phyloP scores from a whole-genome alignment of 192 early-diverging fungal species.

The Coemansia sp. region DNA sequence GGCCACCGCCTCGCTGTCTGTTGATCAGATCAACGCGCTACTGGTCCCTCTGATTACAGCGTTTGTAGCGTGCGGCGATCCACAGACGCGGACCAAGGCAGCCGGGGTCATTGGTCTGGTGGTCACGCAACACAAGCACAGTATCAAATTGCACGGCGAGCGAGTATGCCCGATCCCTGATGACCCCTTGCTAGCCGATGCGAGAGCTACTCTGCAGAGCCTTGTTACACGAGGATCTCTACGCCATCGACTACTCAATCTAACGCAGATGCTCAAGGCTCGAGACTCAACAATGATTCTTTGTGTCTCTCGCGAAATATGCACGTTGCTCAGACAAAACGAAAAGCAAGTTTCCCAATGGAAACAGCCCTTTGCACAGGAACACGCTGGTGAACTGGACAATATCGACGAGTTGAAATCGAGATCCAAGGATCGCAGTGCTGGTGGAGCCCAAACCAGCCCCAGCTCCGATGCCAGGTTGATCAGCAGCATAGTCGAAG shows the following conservation, averaged over 20 bases:
- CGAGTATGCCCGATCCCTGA: constrained; percentile 42
- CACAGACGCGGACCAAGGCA: neutral
- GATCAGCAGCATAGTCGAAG: constrained; percentile 5
- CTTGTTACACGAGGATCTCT: constrained; percentile 1
- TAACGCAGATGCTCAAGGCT: constrained; percentile 28
- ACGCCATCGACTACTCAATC: constrained; percentile 10
- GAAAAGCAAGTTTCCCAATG: constrained; percentile 18
- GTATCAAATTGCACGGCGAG: constrained; percentile 11
- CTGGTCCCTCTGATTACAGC: constrained; percentile 35
- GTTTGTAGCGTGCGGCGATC: constrained; percentile 9
- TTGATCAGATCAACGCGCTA: constrained; percentile 42
- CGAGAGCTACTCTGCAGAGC: constrained; percentile 17
- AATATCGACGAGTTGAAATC: neutral
- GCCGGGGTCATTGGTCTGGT: constrained; percentile 26
- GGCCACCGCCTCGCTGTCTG: constrained; percentile 11
- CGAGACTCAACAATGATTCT: constrained; percentile 32
- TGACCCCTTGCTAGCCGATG: constrained; percentile 28
- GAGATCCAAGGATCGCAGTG: neutral
- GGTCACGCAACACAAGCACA: constrained; percentile 10
- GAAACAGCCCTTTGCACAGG: constrained; percentile 25
- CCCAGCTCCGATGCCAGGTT: constrained; percentile 23
- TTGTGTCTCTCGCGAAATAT: constrained; percentile 37
- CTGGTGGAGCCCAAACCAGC: constrained; percentile 5
- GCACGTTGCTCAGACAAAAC: constrained; percentile 14
- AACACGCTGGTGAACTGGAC: neutral